These are phyloP conservation scores for Psilocybe azurescens DNA, from an alignment of 768 basidiomycete species.

Conservation along the genomic window DNA sequence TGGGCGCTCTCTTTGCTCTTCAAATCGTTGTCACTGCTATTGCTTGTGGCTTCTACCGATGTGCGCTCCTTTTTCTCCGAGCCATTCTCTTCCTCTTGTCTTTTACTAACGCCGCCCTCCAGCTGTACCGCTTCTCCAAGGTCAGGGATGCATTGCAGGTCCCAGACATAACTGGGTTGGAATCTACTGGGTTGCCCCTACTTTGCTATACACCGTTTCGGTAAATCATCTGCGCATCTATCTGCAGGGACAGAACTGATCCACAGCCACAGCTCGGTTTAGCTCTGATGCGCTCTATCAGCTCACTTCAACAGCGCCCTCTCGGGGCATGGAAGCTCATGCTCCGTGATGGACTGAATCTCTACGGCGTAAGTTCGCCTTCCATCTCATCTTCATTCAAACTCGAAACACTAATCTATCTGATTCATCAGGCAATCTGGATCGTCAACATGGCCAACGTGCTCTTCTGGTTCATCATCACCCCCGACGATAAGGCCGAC, in stretches of 20 bases:
- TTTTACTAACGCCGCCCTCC: constrained; percentile 10
- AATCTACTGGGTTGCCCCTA: constrained; percentile 84
- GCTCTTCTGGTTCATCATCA: constrained; percentile 87
- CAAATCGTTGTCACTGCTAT: constrained; percentile 79
- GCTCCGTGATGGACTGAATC: constrained; percentile 88
- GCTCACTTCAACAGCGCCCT: constrained; percentile 60
- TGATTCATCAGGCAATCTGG: constrained; percentile 60
- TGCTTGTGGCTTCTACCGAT: constrained; percentile 79
- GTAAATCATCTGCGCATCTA: constrained; percentile 39
- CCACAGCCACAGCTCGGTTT: constrained; percentile 51
- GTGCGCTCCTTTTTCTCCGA: constrained; percentile 40
- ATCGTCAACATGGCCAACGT: constrained; percentile 83
- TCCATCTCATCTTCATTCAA: not conserved
- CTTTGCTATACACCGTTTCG: constrained; percentile 72
- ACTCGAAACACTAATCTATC: constrained; percentile 1
- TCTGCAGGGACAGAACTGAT: not conserved
- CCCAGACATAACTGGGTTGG: constrained; percentile 83
- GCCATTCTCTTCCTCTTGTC: constrained; percentile 5
- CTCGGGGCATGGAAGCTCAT: constrained; percentile 82
- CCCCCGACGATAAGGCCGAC: constrained; percentile 62
- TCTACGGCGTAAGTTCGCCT: constrained; percentile 65
- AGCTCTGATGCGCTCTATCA: constrained; percentile 62
- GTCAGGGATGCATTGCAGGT: constrained; percentile 88
- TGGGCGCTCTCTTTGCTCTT: constrained; percentile 64
- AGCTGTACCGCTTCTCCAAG: constrained; percentile 73